A percentile compares a stretch with the other conserved stretches of the same genome.
Conservation (phyloP, 352 stramenopile genomes). For the Phytophthora aleatoria region DNA sequence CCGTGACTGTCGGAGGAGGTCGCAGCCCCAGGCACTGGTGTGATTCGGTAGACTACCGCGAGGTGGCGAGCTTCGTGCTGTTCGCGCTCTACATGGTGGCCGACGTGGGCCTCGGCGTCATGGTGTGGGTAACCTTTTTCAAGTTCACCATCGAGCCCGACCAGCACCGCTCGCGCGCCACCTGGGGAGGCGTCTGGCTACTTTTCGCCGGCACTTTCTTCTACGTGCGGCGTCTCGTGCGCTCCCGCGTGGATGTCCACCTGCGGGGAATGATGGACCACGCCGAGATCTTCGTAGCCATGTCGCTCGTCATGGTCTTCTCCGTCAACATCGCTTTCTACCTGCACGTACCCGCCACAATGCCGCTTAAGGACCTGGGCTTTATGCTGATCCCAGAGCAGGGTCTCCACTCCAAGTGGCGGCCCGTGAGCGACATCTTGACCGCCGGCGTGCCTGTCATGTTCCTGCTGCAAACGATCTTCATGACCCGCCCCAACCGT, state of each 20-base stretch:
- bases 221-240: slow-evolving; percentile 52
- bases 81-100: slow-evolving; percentile 49
- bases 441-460: slow-evolving; percentile 62
- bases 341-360: slow-evolving; percentile 61
- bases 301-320: slow-evolving; percentile 71
- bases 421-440: slow-evolving; percentile 69
- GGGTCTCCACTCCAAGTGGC: slow-evolving; percentile 56
- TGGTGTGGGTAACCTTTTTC: slow-evolving; percentile 68
- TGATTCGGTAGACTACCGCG: slow-evolving; percentile 43
- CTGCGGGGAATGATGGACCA: slow-evolving; percentile 56
- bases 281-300: slow-evolving; percentile 70
- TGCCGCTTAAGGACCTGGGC: slow-evolving; percentile 67
- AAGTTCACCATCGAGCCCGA: slow-evolving; percentile 67
- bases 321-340: slow-evolving; percentile 78
- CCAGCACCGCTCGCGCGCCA: slow-evolving; percentile 45
- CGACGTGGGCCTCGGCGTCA: slow-evolving; percentile 51
- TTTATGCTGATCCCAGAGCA: slow-evolving; percentile 81
- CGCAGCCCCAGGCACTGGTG: slow-evolving; percentile 32
- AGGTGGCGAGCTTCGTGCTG: slow-evolving; percentile 49
- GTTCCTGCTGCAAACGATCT: slow-evolving; percentile 58
- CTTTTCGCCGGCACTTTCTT: slow-evolving; percentile 52
- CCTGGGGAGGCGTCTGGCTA: slow-evolving; percentile 59
- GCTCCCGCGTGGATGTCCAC: slow-evolving; percentile 42
- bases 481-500: slow-evolving; percentile 57
- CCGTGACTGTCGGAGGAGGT: slow-evolving; percentile 20